Conservation (phyloP, 345 rosid species). For the Pistacia atlantica region DNA sequence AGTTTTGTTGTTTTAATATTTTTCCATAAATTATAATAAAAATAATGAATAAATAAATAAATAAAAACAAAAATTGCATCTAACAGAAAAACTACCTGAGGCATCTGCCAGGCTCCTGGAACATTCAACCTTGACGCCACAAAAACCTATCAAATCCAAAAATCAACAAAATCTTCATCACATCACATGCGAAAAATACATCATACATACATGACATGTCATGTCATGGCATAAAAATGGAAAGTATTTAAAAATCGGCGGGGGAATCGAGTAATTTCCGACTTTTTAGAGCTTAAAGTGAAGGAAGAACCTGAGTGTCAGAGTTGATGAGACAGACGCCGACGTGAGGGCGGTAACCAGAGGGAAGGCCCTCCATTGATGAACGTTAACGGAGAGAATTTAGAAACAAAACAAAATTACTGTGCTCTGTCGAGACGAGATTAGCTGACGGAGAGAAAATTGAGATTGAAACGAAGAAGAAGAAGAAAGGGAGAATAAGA, state of each 20-base stretch:
- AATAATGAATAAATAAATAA: background rate
- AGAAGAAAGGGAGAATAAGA: background rate
- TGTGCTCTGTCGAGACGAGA: too few relatives aligned
- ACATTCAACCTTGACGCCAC: conserved; percentile 97
- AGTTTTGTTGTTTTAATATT: background rate
- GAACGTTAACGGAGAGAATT: conserved; percentile 4
- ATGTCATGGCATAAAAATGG: background rate
- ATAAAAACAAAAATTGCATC: conserved; percentile 3
- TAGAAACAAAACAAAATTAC: background rate
- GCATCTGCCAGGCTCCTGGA: conserved; percentile 99
- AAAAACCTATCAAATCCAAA: conserved; percentile 58
- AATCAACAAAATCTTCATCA: conserved; percentile 9
- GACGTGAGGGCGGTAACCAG: conserved; percentile 97
- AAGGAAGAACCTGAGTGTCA: conserved; percentile 62
- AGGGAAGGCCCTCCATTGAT: conserved; percentile 79
- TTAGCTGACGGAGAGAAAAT: too few relatives aligned
- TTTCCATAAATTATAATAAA: background rate
- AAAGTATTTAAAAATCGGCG: too few relatives aligned
- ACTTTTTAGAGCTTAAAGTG: too few relatives aligned
- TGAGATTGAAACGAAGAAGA: background rate
- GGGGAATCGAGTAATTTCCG: too few relatives aligned
- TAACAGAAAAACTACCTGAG: conserved; percentile 60
- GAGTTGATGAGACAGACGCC: conserved; percentile 95
- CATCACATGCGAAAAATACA: background rate
- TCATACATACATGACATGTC: background rate